Evolutionary conservation across 2,329 filamentous ascomycete genomes (phyloP).

Genomic region (Camptophora hylomeconis): DNA sequence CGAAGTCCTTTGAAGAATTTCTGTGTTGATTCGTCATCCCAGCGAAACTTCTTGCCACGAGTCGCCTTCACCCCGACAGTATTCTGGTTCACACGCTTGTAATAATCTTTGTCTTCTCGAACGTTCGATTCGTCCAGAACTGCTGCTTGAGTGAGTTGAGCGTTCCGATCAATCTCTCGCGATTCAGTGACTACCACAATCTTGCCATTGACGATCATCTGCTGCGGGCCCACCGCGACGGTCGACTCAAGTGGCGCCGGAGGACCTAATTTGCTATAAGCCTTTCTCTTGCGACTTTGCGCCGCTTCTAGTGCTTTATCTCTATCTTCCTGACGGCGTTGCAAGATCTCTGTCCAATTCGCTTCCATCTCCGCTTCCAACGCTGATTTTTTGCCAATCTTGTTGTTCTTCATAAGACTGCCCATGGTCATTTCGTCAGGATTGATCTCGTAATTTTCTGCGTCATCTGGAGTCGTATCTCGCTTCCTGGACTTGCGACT

Average conservation of each 20-base stretch:
- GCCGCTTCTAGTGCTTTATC: constrained; percentile 7
- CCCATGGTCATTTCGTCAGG: constrained; percentile 44
- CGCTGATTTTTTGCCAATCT: constrained; percentile 43
- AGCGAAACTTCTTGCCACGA: constrained; percentile 32
- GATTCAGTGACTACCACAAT: constrained; percentile 42
- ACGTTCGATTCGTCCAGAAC: constrained; percentile 31
- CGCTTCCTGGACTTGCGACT: background rate
- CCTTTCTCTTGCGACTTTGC: constrained; percentile 19
- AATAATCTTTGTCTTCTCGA: constrained; percentile 31
- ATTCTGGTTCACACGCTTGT: constrained; percentile 32
- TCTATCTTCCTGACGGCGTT: constrained; percentile 23
- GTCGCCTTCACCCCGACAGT: constrained; percentile 37
- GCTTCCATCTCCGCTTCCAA: constrained; percentile 45
- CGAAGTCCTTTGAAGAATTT: constrained; percentile 49
- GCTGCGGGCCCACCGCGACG: constrained; percentile 27
- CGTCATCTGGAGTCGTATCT: constrained; percentile 27
- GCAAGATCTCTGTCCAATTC: constrained; percentile 41
- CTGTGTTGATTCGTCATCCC: constrained; percentile 46
- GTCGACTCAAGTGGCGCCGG: constrained; percentile 11
- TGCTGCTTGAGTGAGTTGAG: constrained; percentile 30
- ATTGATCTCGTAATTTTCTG: constrained; percentile 38
- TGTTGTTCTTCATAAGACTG: constrained; percentile 40
- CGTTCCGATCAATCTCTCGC: constrained; percentile 42
- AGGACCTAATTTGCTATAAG: constrained; percentile 17
- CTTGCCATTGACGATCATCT: constrained; percentile 44